Conservation (phyloP, 202 grass and related monocot genomes). For the Setaria italica region DNA sequence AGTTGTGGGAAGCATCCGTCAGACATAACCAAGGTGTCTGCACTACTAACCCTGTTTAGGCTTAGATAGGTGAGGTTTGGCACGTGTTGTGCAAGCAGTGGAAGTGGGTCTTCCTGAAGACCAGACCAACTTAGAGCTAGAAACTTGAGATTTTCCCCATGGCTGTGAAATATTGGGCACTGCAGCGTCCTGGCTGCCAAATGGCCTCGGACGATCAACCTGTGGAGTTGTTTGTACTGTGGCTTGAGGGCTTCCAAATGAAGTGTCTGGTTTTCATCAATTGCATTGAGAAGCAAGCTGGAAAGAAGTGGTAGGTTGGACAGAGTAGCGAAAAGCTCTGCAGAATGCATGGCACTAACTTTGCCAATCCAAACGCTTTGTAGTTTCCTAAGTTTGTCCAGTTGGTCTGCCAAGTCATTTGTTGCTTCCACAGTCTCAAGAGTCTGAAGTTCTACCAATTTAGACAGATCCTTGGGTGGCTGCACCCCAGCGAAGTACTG, state of each 20-base stretch:
- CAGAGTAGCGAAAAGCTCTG: slow-evolving; percentile 36
- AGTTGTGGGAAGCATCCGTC: slow-evolving; percentile 37
- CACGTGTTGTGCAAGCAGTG: neutral
- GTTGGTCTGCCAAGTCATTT: slow-evolving; percentile 7
- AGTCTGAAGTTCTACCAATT: slow-evolving; percentile 57
- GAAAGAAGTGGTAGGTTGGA: slow-evolving; percentile 43
- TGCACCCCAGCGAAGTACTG: neutral
- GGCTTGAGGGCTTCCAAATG: slow-evolving; percentile 22
- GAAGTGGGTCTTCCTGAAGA: slow-evolving; percentile 42
- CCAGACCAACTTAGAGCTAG: slow-evolving; percentile 42
- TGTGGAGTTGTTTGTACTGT: neutral
- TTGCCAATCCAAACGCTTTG: slow-evolving; percentile 39
- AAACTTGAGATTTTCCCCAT: neutral
- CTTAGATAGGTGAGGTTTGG: slow-evolving; percentile 31
- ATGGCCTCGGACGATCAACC: slow-evolving; percentile 24
- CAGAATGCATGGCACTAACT: slow-evolving; percentile 30
- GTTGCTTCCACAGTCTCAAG: slow-evolving; percentile 46
- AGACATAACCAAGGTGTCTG: slow-evolving; percentile 16
- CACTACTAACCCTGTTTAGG: slow-evolving; percentile 26
- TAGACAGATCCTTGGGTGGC: slow-evolving; percentile 36
- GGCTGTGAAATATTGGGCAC: slow-evolving; percentile 19
- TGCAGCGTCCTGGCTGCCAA: neutral
- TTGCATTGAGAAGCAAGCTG: slow-evolving; percentile 35
- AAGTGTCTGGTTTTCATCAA: slow-evolving; percentile 42
- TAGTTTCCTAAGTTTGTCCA: slow-evolving; percentile 37